These are phyloP conservation scores for Lipomyces anomalus DNA, from an alignment of 805 yeast genomes.

Conservation along the genomic window DNA sequence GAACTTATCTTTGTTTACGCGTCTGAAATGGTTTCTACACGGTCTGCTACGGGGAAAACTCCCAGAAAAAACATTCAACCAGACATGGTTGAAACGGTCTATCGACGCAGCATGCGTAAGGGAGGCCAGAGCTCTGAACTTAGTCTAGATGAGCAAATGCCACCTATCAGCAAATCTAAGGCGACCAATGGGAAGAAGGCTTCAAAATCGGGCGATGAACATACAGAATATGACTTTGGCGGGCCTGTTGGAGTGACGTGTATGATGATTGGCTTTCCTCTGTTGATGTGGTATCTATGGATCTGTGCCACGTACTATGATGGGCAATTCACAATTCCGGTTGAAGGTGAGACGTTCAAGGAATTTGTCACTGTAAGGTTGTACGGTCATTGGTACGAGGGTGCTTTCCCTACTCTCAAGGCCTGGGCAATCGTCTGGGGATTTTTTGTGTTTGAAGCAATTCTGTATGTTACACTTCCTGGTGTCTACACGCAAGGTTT, in stretches of 20 bases:
- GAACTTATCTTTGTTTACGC: no score
- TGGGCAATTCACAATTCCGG: conserved; percentile 69
- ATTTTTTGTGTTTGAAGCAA: conserved; percentile 62
- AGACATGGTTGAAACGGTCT: conserved; percentile 13
- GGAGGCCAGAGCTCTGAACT: no score
- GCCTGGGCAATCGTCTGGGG: conserved; percentile 68
- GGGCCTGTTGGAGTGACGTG: conserved; percentile 85
- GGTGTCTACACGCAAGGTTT: conserved; percentile 95
- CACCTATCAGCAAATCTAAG: background rate
- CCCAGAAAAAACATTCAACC: conserved; percentile 13
- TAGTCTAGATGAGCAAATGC: conserved; percentile 1
- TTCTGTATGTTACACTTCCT: conserved; percentile 77
- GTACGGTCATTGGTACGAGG: conserved; percentile 23
- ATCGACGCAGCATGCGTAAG: no score
- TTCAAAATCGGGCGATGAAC: background rate
- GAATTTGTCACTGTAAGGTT: conserved; percentile 40
- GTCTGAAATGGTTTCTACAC: conserved; percentile 16
- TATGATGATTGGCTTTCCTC: conserved; percentile 90
- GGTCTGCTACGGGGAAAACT: conserved; percentile 18
- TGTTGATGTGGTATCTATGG: conserved; percentile 96
- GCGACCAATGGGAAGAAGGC: conserved; percentile 1
- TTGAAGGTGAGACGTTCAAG: conserved; percentile 41
- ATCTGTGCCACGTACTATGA: conserved; percentile 73
- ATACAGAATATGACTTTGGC: conserved; percentile 72
- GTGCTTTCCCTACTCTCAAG: conserved; percentile 40